Evolutionary conservation across 768 basidiomycete species (phyloP), one percentile per base, ranked within the genome.

Genomic region (Auricularia sp.): DNA sequence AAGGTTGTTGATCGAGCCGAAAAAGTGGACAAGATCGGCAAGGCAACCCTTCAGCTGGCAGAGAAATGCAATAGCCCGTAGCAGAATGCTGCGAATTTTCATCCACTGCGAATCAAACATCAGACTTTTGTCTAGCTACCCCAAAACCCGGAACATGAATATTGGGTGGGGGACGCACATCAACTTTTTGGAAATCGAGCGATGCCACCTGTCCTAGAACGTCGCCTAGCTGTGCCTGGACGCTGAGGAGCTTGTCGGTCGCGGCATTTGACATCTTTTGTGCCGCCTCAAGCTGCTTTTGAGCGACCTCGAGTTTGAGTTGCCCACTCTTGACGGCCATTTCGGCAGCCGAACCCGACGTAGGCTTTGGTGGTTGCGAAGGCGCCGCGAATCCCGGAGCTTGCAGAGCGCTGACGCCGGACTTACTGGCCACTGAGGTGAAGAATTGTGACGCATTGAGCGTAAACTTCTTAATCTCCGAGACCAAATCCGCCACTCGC

Each of bases 261-360:
- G 39, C n/a, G 44, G n/a, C 16, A 5, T 7, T n/a, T 13, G 44
- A 47, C 18, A n/a, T 13, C n/a, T 63, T 16, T 11, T 37, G 62
- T 34, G 44, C 51, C 8, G 45, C 45, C 10, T 42, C 51, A 11
- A 63, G 44, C 44, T 63, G 62, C 62, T 10, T 4, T 14, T 54
- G 44, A 8, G 42, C 34, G n/a, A 44, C 33, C 11, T 16, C 33
- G 13, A 63, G 39, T 13, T 47, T 36, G 62, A 63, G 44, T 45
- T 63, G 62, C 24, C 36, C 62, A 18, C n/a, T 63, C 62, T 63
- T 45, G 62, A 44, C 18, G 5, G 62, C 62, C 62, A 63, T 63
- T 14, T 37, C 13, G 6, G 18, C 18, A 16, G 21, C 34, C 7
- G 34, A 59, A 10, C 29, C 56, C 24, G 39, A 39, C 39, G 21